A percentile compares a stretch with the other conserved stretches of the same genome.
Conservation (phyloP, 805 yeast species). For the Ogataea salicorniae region DNA sequence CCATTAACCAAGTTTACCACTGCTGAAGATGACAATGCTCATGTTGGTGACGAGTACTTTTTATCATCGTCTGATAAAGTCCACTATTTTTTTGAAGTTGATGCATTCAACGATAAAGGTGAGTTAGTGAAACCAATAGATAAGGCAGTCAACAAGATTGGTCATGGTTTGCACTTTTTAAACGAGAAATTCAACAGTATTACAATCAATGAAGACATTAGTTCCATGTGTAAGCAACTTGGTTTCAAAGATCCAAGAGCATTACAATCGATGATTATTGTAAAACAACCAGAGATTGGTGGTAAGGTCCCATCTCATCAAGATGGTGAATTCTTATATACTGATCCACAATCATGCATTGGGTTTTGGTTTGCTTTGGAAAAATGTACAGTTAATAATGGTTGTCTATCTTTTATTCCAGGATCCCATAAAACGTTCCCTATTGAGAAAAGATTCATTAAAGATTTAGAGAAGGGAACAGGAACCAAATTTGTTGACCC, state of each 20-base stretch:
- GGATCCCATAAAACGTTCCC: conserved; percentile 62
- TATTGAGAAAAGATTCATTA: conserved; percentile 58
- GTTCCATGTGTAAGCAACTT: conserved; percentile 46
- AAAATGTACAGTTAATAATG: conserved; percentile 61
- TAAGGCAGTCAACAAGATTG: conserved; percentile 67
- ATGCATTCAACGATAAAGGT: conserved; percentile 56
- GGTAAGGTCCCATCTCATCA: conserved; percentile 75
- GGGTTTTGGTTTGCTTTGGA: conserved; percentile 84
- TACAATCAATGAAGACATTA: conserved; percentile 48
- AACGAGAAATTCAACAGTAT: conserved; percentile 44
- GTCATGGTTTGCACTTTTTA: conserved; percentile 66
- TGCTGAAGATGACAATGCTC: conserved; percentile 40
- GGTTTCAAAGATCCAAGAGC: conserved; percentile 62
- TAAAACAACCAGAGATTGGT: conserved; percentile 71
- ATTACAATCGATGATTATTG: conserved; percentile 72
- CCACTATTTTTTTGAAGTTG: conserved; percentile 65
- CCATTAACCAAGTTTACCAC: conserved; percentile 72
- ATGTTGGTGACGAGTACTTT: conserved; percentile 71
- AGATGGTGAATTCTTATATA: conserved; percentile 68
- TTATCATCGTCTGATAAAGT: conserved; percentile 64
- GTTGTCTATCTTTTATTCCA: conserved; percentile 64
- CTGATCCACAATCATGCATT: conserved; percentile 63
- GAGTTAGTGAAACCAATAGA: conserved; percentile 47
- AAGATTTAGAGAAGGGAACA: conserved; percentile 38
- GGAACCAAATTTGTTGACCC: conserved; percentile 54